Base-by-base conservation (phyloP, 306 rosid genomes). In the Lagenaria siceraria region DNA sequence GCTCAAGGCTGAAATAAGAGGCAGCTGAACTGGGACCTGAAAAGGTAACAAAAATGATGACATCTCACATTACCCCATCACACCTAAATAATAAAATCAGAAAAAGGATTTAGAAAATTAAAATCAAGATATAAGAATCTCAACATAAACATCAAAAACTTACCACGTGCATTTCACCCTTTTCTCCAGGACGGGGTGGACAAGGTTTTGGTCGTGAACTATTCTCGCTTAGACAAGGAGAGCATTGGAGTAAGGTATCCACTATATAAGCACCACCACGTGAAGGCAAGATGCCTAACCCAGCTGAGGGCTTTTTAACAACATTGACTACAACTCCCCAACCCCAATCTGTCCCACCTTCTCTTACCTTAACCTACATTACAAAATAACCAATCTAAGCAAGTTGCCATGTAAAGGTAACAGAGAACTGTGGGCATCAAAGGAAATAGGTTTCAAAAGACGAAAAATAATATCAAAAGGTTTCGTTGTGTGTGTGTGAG, bases 161-260 rank as follows among this genome's bases (percentile, higher is more conserved):
- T 78, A 95, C 99, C 94, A 95, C 99, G 75, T 95, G 97, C 99
- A 95, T 95, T 92, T 95, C 99, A 58, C 99, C 99, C 85, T 89
- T 92, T 77, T 92, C 97, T 77, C 99, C 99, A 61, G 96, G 97
- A 56, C 85, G 88, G 68, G 98, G 96, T 35, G 96, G 99, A 54
- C 97, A 90, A 51, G 99, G 99, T 83, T 90, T 95, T 87, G 97
- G 93, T 74, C 92, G 91, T 43, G 90, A 82, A 88, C 77, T 84
- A 82, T 84, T 90, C 80, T 95, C 97, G 81, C 83, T 87, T 78
- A 91, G 90, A 85, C 87, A 83, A 69, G 97, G 91, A 43, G 97
- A 90, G 83, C 99, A 95, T 73, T 89, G 92, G 74, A 95, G 97
- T 78, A 95, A 88, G 77, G 97, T 95, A 84, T 95, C 99, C 77